These are phyloP conservation scores for Zygnema circumcarinatum DNA, from an alignment of 139 green algal genomes.

Conservation along the genomic window DNA sequence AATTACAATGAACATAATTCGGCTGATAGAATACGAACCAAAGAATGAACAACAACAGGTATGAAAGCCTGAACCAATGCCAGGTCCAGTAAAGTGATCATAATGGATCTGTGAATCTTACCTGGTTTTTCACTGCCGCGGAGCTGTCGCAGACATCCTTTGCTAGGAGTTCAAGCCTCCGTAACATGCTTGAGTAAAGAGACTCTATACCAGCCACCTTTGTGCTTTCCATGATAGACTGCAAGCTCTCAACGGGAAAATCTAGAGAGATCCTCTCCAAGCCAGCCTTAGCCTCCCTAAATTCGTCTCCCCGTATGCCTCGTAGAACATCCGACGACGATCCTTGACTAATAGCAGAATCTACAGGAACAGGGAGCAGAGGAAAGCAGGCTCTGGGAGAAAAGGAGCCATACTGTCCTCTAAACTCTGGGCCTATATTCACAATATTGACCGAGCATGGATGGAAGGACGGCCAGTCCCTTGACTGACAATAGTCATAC, in stretches of 20 bases:
- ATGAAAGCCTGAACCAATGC: no score
- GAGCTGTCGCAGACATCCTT: constrained; percentile 23
- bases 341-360: not conserved
- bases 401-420: constrained; percentile 49
- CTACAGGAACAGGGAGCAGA: not conserved
- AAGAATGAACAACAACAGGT: no score
- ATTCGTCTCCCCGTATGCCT: not conserved
- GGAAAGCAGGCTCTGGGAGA: constrained; percentile 31
- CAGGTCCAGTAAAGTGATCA: no score
- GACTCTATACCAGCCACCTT: not conserved
- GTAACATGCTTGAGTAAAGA: constrained; percentile 12
- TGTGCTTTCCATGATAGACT: not conserved
- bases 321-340: constrained; percentile 9
- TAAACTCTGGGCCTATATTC: constrained; percentile 38
- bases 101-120: no score
- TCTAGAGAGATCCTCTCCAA: not conserved
- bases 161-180: not conserved
- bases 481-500: constrained; percentile 11
- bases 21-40: no score
- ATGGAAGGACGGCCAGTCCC: not conserved
- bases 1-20: no score
- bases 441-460: constrained; percentile 24
- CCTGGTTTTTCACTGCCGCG: not conserved
- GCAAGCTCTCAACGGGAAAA: not conserved
- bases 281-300: not conserved